Base-by-base conservation (phyloP, 345 rosid genomes). In the Lepidium didymum region DNA sequence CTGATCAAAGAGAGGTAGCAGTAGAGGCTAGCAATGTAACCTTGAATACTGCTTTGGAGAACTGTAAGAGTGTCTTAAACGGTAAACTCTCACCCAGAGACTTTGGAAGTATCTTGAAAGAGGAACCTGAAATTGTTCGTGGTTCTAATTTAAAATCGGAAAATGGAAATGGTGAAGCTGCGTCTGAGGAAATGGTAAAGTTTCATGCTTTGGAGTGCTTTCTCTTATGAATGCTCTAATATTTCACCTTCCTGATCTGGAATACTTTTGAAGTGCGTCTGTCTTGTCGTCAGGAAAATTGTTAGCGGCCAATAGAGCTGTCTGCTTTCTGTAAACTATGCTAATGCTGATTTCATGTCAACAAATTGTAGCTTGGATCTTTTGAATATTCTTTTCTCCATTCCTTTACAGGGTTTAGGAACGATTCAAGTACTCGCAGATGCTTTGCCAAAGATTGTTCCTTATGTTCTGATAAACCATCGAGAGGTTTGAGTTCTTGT, bases 371-470 rank as follows among this genome's bases (percentile, higher is more conserved):
- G 16, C 64, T 16, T 52, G 29, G 37, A 27, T 54, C 74, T 53
- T 72, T 68, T 56, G 34, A 68, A 52, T 34, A 16, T 42, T 46
- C n/a, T 31, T 46, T 49, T 66, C 35, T 78, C 42, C 47, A 54
- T 73, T 47, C 61, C 64, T 46, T 78, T 56, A 68, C 90, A 93
- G 97, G 98, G 94, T 57, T 75, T 76, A 51, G 94, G 84, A 84
- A 87, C 98, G 11, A 88, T 93, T 75, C 96, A 93, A 82, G 90
- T 93, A 68, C 95, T 93, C 38, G 96, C 98, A 62, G 97, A 87
- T 81, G 87, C 97, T 61, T 85, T 93, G 83, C 98, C 97, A 34
- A 90, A 88, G 81, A 93, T 93, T 75, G 98, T 90, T 73, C 98
- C 98, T 6, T 87, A 88, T 84, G 98, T 93, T 78, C 74, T 93